Evolutionary conservation across 2,329 filamentous ascomycete species (phyloP), one percentile per base, ranked within the genome.

Genomic region (Parastagonospora avenae): DNA sequence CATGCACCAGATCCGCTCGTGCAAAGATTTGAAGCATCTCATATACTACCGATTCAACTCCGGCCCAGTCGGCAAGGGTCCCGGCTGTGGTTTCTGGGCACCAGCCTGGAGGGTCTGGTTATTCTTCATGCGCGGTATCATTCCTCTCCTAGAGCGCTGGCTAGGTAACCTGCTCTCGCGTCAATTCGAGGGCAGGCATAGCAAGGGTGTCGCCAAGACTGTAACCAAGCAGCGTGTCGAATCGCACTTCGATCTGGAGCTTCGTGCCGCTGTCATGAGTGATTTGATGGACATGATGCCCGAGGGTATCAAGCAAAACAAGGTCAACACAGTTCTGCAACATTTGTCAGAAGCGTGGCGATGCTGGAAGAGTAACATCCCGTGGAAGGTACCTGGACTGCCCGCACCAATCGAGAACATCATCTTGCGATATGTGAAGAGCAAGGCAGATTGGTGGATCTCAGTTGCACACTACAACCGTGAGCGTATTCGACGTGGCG

Each of bases 231-330:
- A 99, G 77, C 91, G 94, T 77, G 94, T 99, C 5, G 94, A 99
- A 71, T 97, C 94, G 19, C 95, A 99, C 72, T 99, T 97, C 69
- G 94, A 99, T 76, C 82, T 99, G 49, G 94, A 99, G 76, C 86
- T 99, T 43, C 91, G 94, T 67, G 95, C 95, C 12, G 97, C 94
- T 0, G 94, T 99, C 60, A 99, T 99, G 93, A 92, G 93, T 38
- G 94, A 99, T 76, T 80, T 99, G 43, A 97, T 97, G 90, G 94
- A 99, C 69, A 99, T 99, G 95, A 99, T 99, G 94, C 94, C 94
- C 0, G 95, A 99, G 73, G 94, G 94, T 61, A 97, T 99, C 79
- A 97, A 97, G 75, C 94, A 99, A 73, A 99, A 94, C 80, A 99
- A 99, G 78, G 92, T 99, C 74, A 96, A 99, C 75, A 96, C 92